phyloP scores from a whole-genome alignment of 2,329 filamentous ascomycete species.

The Neoascochyta sp. region DNA sequence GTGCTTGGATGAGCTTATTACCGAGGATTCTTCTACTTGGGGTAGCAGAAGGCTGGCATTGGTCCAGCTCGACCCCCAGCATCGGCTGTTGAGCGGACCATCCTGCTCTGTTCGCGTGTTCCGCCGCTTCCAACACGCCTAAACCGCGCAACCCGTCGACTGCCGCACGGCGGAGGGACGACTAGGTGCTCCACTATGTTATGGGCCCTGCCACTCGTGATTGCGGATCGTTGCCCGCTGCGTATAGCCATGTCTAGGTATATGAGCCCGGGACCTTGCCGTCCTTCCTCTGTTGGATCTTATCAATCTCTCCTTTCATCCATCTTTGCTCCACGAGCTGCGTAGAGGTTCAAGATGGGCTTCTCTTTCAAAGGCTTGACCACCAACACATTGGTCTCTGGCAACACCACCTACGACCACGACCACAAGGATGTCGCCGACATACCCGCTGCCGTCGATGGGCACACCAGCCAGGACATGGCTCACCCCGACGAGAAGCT shows the following conservation, averaged over 20 bases:
- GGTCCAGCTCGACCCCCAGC: too few species aligned
- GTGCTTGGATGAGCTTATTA: constrained; percentile 21
- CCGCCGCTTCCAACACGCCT: too few species aligned
- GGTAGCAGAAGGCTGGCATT: too few species aligned
- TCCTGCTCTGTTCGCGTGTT: too few species aligned
- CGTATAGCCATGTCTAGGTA: constrained; percentile 12
- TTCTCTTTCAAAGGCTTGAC: constrained; percentile 32
- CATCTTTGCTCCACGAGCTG: constrained; percentile 5
- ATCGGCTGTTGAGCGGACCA: too few species aligned
- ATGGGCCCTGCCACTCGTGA: too few species aligned
- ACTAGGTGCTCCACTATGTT: too few species aligned
- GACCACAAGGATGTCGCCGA: constrained; percentile 25
- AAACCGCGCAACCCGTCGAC: too few species aligned
- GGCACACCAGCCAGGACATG: constrained; percentile 26
- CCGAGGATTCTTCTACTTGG: constrained; percentile 10
- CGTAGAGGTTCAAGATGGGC: constrained; percentile 20
- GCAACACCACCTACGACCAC: constrained; percentile 9
- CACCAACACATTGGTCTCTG: constrained; percentile 22
- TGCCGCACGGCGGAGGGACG: too few species aligned
- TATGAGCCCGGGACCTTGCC: constrained; percentile 17
- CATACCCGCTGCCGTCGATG: constrained; percentile 27
- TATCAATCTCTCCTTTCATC: constrained; percentile 21
- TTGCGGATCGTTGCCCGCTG: too few species aligned
- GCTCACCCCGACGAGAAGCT: constrained; percentile 26
- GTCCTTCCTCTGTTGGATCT: constrained; percentile 19